Percentiles rank a stretch among this genome's conserved stretches.
Evolutionary conservation across 225 moss, liverwort and hornwort species (phyloP).

Genomic region (Polytrichum formosum): DNA sequence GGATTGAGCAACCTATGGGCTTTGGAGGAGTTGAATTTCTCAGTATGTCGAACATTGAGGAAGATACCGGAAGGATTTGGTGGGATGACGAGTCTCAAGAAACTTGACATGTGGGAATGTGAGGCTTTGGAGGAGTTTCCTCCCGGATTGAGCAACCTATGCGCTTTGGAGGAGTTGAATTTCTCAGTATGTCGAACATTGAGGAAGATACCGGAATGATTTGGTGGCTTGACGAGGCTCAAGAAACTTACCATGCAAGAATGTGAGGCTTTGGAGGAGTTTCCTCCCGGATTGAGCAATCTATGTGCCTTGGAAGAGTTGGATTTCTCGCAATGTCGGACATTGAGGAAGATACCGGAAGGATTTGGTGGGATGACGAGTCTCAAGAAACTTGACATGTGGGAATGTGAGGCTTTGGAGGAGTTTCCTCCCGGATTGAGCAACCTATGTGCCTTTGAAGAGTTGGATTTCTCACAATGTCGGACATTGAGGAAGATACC

Average conservation of each 20-base stretch:
- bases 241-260: background rate
- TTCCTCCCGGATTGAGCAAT: background rate
- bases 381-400: background rate
- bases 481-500: background rate
- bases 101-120: background rate
- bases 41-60: background rate
- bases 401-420: background rate
- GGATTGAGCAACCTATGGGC: background rate
- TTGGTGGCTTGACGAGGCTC: background rate
- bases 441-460: background rate
- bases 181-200: no score
- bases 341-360: background rate
- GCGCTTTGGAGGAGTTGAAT: background rate
- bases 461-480: background rate
- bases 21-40: background rate
- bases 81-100: background rate
- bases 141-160: no score
- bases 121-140: background rate
- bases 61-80: background rate
- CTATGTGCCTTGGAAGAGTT: background rate
- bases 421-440: background rate
- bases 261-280: background rate
- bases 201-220: background rate
- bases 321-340: background rate
- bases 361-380: background rate